phyloP scores from a whole-genome alignment of 345 rosid species.

The Populus deltoides region DNA sequence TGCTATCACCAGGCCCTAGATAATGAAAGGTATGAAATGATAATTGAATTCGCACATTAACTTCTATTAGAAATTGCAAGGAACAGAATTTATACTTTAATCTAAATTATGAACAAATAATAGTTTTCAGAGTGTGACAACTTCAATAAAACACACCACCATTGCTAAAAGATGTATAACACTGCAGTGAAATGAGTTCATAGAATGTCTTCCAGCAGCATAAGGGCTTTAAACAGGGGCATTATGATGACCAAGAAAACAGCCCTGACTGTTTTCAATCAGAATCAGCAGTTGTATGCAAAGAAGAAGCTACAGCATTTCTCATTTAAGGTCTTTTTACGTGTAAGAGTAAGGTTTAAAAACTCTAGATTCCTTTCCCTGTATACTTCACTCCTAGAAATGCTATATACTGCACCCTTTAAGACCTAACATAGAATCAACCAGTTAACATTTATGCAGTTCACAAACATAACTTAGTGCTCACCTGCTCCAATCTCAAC shows the following conservation, averaged over 20 bases:
- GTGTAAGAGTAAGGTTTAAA: background rate
- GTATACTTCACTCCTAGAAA: background rate
- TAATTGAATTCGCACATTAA: background rate
- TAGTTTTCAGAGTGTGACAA: background rate
- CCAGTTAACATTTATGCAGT: background rate
- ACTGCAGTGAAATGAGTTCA: background rate
- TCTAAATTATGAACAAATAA: background rate
- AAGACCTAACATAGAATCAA: background rate
- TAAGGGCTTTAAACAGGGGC: background rate
- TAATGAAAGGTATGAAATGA: background rate
- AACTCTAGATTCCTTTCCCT: background rate
- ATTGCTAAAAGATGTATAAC: background rate
- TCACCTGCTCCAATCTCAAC: constrained; percentile 38
- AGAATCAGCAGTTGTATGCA: background rate
- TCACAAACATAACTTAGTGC: constrained; percentile 4
- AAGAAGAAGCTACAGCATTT: background rate
- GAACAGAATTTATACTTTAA: background rate
- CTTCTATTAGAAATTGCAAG: background rate
- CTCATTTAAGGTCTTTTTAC: background rate
- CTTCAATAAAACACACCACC: background rate
- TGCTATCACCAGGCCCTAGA: background rate
- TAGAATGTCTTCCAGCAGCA: background rate
- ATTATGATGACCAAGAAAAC: background rate
- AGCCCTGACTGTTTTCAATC: background rate
- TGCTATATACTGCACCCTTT: background rate